Base-by-base conservation (phyloP, 106 monocot species). In the Acorus calamus region DNA sequence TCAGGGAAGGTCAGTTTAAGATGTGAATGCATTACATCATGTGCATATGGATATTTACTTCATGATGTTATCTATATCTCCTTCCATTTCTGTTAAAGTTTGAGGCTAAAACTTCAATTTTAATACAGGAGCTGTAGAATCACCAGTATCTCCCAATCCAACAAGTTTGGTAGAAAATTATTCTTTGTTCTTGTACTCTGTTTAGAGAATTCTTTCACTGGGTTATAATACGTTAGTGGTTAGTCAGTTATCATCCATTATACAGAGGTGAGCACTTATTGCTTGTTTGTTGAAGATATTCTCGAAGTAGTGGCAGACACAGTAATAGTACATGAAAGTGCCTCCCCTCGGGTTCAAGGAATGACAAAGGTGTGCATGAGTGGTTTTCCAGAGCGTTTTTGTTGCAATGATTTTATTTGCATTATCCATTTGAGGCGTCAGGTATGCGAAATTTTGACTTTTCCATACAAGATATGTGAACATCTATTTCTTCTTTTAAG, bases 81-180 rank as follows among this genome's bases (percentile, higher is more conserved):
- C 14, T 46, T 10, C 6, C 59, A 42, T 65, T 58, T 64, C 47
- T 59, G 4, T 51, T 44, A 28, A 87, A 87, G 88, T 88, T 44
- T 81, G 92, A 56, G 92, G 92, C 14, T 92, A 78, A 52, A 78
- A 72, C 46, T 92, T 92, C 64, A 77, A 88, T 69, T 78, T 92
- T 44, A 88, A 82, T 60, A 78, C 85, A 7, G 92, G 92, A 46
- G 72, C 55, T 57, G 78, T 92, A 57, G 87, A 88, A 59, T 80
- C 79, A 52, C 80, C 88, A 51, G 92, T 88, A 13, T 92, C 88
- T 3, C 62, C 88, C 8, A 78, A 88, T 69, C 92, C 92, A 9
- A 48, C 92, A 14, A 88, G 77, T 72, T 63, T 92, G 84, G 92
- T 92, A 77, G 48, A 8, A 48, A 9, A 2, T 6, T n/a, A 60